These are phyloP conservation scores for Fimicolochytrium jonesii DNA, from an alignment of 192 early-diverging fungal genomes.

Conservation along the genomic window DNA sequence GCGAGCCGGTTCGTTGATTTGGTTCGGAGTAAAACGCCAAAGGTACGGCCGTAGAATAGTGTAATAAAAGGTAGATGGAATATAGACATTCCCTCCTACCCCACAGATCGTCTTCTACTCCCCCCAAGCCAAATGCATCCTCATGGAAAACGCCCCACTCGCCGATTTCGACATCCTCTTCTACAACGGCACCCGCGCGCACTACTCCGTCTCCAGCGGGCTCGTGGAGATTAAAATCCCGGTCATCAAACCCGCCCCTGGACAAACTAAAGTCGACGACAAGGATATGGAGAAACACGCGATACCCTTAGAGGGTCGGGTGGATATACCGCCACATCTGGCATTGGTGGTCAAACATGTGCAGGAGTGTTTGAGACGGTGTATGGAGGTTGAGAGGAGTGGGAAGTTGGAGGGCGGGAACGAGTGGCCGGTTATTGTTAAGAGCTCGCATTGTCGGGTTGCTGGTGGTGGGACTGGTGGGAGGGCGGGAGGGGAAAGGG, in stretches of 20 bases:
- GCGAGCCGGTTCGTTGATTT: constrained; percentile 49
- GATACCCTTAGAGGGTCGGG: not conserved
- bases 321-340: constrained; percentile 34
- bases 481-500: not conserved
- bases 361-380: constrained; percentile 50
- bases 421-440: constrained; percentile 40
- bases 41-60: constrained; percentile 24
- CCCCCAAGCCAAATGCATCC: constrained; percentile 63
- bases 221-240: constrained; percentile 47
- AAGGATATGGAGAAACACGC: not conserved
- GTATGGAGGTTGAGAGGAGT: constrained; percentile 41
- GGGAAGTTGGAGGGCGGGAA: constrained; percentile 13
- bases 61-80: not conserved
- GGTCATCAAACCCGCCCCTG: too few species aligned
- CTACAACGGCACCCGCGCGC: constrained; percentile 59
- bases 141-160: constrained; percentile 65
- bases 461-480: not conserved
- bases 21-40: constrained; percentile 58
- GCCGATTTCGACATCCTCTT: constrained; percentile 61
- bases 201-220: constrained; percentile 24
- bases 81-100: constrained; percentile 11
- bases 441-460: constrained; percentile 35
- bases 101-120: constrained; percentile 57
- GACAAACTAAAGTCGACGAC: not conserved
- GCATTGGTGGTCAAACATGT: constrained; percentile 34